Evolutionary conservation across 345 rosid genomes (phyloP).

Genomic region (Passiflora organensis): DNA sequence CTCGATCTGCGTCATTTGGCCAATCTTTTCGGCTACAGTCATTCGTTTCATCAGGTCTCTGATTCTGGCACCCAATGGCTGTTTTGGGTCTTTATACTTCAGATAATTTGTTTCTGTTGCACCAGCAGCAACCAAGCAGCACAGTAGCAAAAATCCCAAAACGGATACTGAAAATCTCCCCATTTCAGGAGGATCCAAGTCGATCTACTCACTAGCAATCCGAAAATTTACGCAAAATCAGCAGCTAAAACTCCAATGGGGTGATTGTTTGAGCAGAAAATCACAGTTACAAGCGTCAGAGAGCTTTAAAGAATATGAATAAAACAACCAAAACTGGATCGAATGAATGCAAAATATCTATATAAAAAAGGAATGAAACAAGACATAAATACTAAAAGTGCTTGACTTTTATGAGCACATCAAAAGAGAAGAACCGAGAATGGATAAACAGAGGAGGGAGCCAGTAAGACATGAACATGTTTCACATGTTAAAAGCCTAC

Average conservation of each 20-base stretch:
- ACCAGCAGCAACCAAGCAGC: conserved; percentile 6
- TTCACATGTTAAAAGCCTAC: no score
- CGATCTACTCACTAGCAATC: conserved; percentile 3
- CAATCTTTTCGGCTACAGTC: conserved; percentile 49
- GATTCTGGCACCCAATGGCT: conserved; percentile 30
- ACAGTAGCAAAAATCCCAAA: conserved; percentile 16
- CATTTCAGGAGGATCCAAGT: conserved; percentile 17
- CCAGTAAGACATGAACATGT: no score
- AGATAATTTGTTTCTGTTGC: conserved; percentile 5
- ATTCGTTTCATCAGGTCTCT: conserved; percentile 38
- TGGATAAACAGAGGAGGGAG: no score
- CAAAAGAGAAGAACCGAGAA: no score
- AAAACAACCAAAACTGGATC: no score
- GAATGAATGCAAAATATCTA: neutral
- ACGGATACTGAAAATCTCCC: conserved; percentile 7
- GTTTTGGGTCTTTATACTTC: conserved; percentile 24
- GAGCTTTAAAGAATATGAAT: no score
- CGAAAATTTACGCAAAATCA: neutral
- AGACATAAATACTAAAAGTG: neutral
- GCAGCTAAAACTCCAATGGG: conserved; percentile 4
- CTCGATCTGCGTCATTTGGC: conserved; percentile 53
- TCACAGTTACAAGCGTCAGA: neutral
- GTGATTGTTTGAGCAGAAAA: no score
- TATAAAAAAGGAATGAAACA: neutral
- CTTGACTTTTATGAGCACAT: no score